These are phyloP conservation scores for Ilyonectria destructans DNA, from an alignment of 2,329 filamentous ascomycete genomes.

Conservation along the genomic window DNA sequence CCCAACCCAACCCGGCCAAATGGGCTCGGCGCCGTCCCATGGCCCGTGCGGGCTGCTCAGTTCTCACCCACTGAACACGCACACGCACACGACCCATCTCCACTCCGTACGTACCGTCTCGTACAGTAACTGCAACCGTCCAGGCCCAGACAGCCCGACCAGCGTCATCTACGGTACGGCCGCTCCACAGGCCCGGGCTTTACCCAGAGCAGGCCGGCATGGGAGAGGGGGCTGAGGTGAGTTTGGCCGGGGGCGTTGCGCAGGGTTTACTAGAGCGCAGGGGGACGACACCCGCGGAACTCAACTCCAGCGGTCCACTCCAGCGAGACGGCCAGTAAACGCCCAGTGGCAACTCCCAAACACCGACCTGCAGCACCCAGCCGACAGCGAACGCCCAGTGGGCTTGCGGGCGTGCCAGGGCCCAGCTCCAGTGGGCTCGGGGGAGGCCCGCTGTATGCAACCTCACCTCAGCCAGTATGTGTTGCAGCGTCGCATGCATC, in stretches of 20 bases:
- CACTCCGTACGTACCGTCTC: not conserved
- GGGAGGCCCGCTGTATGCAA: not conserved
- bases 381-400: not conserved
- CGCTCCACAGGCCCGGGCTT: not conserved
- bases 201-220: no score
- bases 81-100: not conserved
- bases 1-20: no score
- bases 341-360: not conserved
- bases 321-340: constrained; percentile 5
- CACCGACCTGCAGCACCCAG: not conserved
- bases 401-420: not conserved
- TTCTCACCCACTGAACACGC: not conserved
- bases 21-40: not conserved
- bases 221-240: not conserved
- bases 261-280: not conserved
- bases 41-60: not conserved
- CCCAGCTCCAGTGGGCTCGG: no score
- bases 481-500: constrained; percentile 2
- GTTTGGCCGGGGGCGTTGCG: not conserved
- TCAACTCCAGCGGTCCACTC: not conserved
- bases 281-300: not conserved
- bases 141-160: no score
- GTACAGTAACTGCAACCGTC: not conserved
- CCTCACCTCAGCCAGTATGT: not conserved
- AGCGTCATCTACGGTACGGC: not conserved